These are phyloP conservation scores for Boletellus deceptivus DNA, from an alignment of 1,284 basidiomycete species.

Conservation along the genomic window DNA sequence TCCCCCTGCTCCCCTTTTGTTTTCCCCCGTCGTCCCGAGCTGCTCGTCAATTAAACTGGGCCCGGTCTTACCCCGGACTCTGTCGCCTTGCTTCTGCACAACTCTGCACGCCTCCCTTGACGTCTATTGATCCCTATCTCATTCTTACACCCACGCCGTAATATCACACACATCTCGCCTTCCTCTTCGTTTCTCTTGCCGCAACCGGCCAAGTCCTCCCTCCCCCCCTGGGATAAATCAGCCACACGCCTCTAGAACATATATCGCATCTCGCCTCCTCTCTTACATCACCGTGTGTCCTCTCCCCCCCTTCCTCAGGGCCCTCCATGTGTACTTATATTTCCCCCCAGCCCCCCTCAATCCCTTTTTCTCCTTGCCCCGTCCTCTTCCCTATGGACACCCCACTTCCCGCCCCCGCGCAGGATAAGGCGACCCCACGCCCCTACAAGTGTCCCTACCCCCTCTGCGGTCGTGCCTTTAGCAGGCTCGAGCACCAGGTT, in stretches of 20 bases:
- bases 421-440: conserved; percentile 62
- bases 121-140: conserved; percentile 32
- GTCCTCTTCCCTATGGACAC: conserved; percentile 26
- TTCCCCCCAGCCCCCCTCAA: conserved; percentile 17
- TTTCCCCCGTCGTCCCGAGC: conserved; percentile 6
- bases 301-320: conserved; percentile 11
- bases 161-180: too few species aligned
- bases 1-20: conserved; percentile 13
- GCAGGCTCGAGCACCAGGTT: conserved; percentile 90
- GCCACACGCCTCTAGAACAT: too few species aligned
- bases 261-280: neutral
- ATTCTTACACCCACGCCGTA: too few species aligned
- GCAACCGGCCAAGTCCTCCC: too few species aligned
- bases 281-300: conserved; percentile 27
- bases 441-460: conserved; percentile 96
- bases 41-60: conserved; percentile 22
- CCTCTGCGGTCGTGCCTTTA: conserved; percentile 88
- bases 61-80: conserved; percentile 34
- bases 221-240: conserved; percentile 18
- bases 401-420: conserved; percentile 5
- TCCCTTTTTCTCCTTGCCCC: conserved; percentile 20
- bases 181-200: too few species aligned
- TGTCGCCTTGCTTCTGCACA: conserved; percentile 16
- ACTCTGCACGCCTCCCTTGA: neutral
- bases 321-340: conserved; percentile 31